Percentiles rank a stretch among this genome's conserved stretches.
Conservation (phyloP, 2,329 filamentous ascomycete genomes). For the Phoma sp. region DNA sequence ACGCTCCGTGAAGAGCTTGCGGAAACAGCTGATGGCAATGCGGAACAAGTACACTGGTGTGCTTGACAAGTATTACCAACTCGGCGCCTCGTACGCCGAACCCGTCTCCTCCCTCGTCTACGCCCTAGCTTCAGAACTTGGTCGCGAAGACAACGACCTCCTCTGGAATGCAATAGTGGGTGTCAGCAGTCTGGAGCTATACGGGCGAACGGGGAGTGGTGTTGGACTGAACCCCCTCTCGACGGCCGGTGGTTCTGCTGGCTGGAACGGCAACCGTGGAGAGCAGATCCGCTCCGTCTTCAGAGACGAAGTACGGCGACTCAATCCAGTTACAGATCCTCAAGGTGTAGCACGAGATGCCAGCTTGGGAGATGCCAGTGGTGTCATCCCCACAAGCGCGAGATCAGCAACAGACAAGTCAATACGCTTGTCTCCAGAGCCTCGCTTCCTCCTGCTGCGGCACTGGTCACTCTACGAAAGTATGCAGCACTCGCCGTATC, state of each 20-base stretch:
- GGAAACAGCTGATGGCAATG: slow-evolving; percentile 75
- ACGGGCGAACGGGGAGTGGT: slow-evolving; percentile 82
- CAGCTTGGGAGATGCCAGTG: slow-evolving; percentile 69
- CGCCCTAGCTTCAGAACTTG: slow-evolving; percentile 90
- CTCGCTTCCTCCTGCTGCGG: slow-evolving; percentile 86
- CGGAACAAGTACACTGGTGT: slow-evolving; percentile 77
- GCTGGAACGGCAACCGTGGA: slow-evolving; percentile 82
- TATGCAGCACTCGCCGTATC: slow-evolving; percentile 96
- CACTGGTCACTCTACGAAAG: slow-evolving; percentile 99
- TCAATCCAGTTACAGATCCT: slow-evolving; percentile 76
- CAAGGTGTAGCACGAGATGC: slow-evolving; percentile 64
- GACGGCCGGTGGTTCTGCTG: slow-evolving; percentile 61
- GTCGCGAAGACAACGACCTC: slow-evolving; percentile 94
- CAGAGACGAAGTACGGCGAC: slow-evolving; percentile 88
- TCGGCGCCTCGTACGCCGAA: slow-evolving; percentile 90
- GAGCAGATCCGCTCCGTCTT: slow-evolving; percentile 84
- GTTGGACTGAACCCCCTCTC: slow-evolving; percentile 68
- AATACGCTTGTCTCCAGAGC: slow-evolving; percentile 91
- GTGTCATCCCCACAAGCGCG: slow-evolving; percentile 88
- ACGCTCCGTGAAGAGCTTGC: slow-evolving; percentile 73
- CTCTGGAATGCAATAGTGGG: slow-evolving; percentile 95
- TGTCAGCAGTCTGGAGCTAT: slow-evolving; percentile 90
- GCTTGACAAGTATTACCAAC: slow-evolving; percentile 81
- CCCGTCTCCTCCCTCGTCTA: slow-evolving; percentile 95
- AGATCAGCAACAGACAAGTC: slow-evolving; percentile 88